Base-by-base conservation (phyloP, 768 basidiomycete genomes). In the Cytidiella melzeri region DNA sequence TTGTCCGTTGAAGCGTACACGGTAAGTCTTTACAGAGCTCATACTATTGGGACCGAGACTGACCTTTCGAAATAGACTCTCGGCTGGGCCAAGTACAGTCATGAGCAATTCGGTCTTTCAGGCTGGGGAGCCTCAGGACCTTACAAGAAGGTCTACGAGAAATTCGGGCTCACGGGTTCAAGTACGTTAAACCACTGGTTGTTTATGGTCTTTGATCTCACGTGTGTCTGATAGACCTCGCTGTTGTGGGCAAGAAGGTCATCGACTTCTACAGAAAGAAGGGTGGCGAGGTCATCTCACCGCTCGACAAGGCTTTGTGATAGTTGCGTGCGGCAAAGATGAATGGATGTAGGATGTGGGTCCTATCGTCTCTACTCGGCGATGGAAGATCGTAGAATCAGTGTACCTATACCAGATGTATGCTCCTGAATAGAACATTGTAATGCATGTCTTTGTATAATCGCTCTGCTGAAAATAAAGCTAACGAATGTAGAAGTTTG, bases 61-160 rank as follows among this genome's bases (percentile, higher is more conserved):
- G 25, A 53, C 26, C n/a, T 42, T 20, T 40, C 30, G 12, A 20
- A 48, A 30, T 43, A 62, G 65, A 90, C 90, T 41, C 71, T 79
- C 57, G 91, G 92, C 57, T 96, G 93, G 93, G 76, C 80, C 54
- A 86, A 84, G 68, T 92, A 90, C 73, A 84, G 84, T 57, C 92
- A 95, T 64, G 92, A 94, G 76, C 86, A 88, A 75, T 88, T 73
- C 52, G 88, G 87, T 61, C 65, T 89, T 50, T 58, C 69, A 28
- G 75, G 73, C 27, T 96, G 88, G 86, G 92, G 92, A 63, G 82
- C 89, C 13, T 94, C 92, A 18, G 92, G 87, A 46, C 92, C 93
- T 10, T 92, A 90, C 64, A 76, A 83, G 68, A 78, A 92, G 72
- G 86, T 94, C 11, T 96, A 96, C 65, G 87, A 87, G 71, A 89